Conservation (phyloP, 139 green algal species). For the Diplosphaera chodatii region DNA sequence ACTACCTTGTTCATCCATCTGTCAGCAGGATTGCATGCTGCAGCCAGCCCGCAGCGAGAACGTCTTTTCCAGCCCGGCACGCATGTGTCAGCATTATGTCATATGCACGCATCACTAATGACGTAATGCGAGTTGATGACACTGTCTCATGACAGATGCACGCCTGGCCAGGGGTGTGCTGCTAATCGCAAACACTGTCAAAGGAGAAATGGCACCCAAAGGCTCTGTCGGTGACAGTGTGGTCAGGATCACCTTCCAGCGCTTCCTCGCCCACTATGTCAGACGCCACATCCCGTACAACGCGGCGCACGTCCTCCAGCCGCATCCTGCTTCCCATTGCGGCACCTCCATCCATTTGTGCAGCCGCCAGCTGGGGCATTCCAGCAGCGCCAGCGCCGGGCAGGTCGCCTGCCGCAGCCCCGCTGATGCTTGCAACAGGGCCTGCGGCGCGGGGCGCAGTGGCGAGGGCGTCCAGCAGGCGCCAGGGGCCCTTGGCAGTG, state of each 20-base stretch:
- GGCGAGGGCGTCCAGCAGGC: conserved; percentile 11
- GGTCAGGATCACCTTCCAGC: neutral
- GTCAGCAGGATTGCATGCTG: no score
- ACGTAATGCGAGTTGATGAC: no score
- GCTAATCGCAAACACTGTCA: no score
- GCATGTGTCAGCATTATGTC: no score
- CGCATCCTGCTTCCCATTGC: neutral
- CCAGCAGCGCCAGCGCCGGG: neutral
- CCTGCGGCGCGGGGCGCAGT: neutral
- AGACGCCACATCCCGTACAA: neutral
- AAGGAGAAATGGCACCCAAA: no score
- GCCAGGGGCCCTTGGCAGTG: conserved; percentile 23
- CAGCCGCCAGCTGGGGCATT: neutral
- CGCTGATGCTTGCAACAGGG: neutral
- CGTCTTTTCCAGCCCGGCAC: no score
- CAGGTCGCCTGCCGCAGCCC: neutral
- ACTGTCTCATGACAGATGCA: no score
- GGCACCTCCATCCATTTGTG: neutral
- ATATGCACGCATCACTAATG: no score
- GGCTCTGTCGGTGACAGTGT: no score
- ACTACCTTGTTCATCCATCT: no score
- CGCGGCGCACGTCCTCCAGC: neutral
- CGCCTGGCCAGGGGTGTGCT: no score
- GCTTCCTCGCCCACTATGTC: neutral
- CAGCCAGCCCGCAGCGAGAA: no score